phyloP scores from a whole-genome alignment of 2,329 filamentous ascomycete genomes.

The Esteya vermicola region DNA sequence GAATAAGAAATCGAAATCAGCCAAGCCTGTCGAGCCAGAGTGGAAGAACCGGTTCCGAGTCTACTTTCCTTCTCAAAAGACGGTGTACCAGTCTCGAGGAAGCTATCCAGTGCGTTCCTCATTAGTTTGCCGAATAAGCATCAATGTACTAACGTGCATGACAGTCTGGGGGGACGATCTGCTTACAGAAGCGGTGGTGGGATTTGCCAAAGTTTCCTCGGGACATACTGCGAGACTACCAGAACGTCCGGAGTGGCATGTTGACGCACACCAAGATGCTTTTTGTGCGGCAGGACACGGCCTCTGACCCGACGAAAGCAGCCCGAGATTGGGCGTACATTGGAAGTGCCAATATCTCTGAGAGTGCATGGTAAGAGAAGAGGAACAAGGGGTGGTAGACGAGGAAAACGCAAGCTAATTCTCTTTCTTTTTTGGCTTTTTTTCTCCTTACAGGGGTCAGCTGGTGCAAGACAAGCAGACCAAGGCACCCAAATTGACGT shows the following conservation, averaged over 20 bases:
- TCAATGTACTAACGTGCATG: not conserved
- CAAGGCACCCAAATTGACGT: conserved; percentile 60
- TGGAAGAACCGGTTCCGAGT: conserved; percentile 43
- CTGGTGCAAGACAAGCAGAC: conserved; percentile 55
- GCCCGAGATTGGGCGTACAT: conserved; percentile 90
- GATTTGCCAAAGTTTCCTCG: conserved; percentile 54
- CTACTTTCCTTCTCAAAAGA: conserved; percentile 67
- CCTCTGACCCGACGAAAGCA: not conserved
- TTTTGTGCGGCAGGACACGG: conserved; percentile 24
- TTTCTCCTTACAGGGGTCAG: conserved; percentile 60
- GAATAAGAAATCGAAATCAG: conserved; percentile 13
- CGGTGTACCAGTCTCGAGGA: conserved; percentile 50
- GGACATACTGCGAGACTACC: conserved; percentile 58
- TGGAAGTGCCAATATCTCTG: conserved; percentile 82
- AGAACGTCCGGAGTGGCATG: conserved; percentile 54
- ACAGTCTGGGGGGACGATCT: conserved; percentile 69
- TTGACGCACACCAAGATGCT: conserved; percentile 81
- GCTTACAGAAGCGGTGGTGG: conserved; percentile 62
- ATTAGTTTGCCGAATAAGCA: not conserved
- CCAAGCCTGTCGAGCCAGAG: conserved; percentile 8
- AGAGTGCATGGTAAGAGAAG: conserved; percentile 68
- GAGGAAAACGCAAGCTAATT: not conserved
- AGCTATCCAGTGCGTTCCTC: conserved; percentile 36
- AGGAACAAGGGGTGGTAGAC: not conserved
- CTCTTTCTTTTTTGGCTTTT: too few species aligned